Evolutionary conservation across 129 eudicot genomes (phyloP).

Genomic region (Artemisia tridentata): DNA sequence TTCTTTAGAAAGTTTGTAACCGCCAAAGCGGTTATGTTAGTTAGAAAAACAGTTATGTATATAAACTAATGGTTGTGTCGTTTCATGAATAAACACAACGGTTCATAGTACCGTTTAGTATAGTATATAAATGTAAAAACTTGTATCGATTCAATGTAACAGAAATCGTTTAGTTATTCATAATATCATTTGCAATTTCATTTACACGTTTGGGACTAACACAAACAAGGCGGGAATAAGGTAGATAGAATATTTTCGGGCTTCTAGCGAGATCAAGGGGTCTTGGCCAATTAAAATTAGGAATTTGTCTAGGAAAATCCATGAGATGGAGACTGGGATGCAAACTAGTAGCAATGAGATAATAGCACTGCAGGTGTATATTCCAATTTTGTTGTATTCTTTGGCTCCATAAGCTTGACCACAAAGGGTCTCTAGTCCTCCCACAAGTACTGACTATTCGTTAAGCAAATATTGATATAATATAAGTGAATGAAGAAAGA

Average conservation of each 20-base stretch:
- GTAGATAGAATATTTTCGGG: conserved; percentile 44
- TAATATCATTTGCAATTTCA: too few species aligned
- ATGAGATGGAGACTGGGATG: conserved; percentile 49
- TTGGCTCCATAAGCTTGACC: conserved; percentile 87
- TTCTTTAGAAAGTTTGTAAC: too few species aligned
- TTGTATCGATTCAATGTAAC: too few species aligned
- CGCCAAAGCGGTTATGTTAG: too few species aligned
- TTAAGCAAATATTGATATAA: not conserved
- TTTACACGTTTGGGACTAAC: too few species aligned
- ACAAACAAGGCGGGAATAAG: conserved; percentile 65
- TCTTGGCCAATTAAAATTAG: conserved; percentile 62
- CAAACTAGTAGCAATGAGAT: conserved; percentile 57
- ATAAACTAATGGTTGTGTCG: too few species aligned
- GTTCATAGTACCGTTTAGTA: too few species aligned
- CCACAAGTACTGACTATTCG: conserved; percentile 66
- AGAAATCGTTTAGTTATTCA: too few species aligned
- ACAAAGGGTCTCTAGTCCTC: conserved; percentile 74
- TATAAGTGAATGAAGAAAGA: not conserved
- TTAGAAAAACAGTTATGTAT: too few species aligned
- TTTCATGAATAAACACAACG: too few species aligned
- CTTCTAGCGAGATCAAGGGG: conserved; percentile 56
- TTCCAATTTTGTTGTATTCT: conserved; percentile 52
- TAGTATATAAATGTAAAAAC: too few species aligned
- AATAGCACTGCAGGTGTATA: conserved; percentile 51
- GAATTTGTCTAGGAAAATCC: conserved; percentile 61